Base-by-base conservation (phyloP, 805 yeast species). In the Barnettozyma pratensis region DNA sequence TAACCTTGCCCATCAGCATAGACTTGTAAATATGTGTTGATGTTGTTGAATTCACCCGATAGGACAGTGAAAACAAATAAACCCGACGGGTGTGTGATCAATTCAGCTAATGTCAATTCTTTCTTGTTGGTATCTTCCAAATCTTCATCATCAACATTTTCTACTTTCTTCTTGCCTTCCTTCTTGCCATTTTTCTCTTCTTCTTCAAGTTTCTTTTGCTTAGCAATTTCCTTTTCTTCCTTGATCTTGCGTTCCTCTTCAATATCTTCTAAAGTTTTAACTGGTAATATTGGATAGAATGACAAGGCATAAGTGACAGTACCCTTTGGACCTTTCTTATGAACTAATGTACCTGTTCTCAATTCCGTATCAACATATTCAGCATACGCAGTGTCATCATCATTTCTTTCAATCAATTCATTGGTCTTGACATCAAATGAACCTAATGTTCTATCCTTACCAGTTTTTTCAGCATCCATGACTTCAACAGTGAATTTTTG, bases 391-490 rank as follows among this genome's bases (percentile, higher is more conserved):
- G 87, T 96, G 51, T 85, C 58, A 7, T 44, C 72, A 25, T 68
- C 68, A 50, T 73, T 73, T 61, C 78, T 83, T 53, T 78, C 76
- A 62, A 92, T 80, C 57, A 88, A 69, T 29, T 83, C 87, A 47
- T 74, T 72, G 53, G 87, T 71, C 58, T 80, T 79, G 25, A 94
- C 68, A 58, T 83, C 84, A 69, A 87, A 84, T 3, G 84, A 76
- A 46, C 99, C 99, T 43, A 94, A 76, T 5, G 95, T 79, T 59
- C 97, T 81, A 67, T 94, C 99, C 39, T 81, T 79, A n/a, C 85
- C 79, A 46, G 70, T 76, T 50, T 76, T 77, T 68, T 91, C 92
- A 34, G 85, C 86, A 68, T 94, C 98, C 96, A 94, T 87, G 6
- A 83, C 95, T 64, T 94, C 98, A 48, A 94, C 64, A 2, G 91